phyloP scores from a whole-genome alignment of 2,329 filamentous ascomycete species.

The Ustulina deusta region DNA sequence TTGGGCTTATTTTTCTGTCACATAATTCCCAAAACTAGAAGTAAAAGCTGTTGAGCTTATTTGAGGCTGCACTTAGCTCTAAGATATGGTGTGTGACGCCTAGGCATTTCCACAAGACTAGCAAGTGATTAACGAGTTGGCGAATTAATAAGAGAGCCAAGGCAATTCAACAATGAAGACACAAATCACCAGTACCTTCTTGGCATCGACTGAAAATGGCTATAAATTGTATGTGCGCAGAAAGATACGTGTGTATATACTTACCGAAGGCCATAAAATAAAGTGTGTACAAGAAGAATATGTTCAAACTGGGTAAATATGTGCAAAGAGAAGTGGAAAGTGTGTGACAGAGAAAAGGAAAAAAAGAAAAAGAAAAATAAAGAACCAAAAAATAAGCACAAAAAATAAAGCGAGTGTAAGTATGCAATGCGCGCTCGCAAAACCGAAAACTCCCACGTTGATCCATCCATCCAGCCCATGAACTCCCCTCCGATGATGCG shows the following conservation, averaged over 20 bases:
- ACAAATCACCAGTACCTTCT: background rate
- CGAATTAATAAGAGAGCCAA: background rate
- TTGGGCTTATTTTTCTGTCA: background rate
- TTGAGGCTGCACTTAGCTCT: background rate
- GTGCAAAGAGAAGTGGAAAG: constrained; percentile 5
- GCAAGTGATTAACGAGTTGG: background rate
- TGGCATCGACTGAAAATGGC: background rate
- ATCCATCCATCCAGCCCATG: background rate
- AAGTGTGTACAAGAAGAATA: constrained; percentile 25
- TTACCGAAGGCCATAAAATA: constrained; percentile 14
- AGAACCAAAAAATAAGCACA: constrained; percentile 2
- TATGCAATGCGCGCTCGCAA: constrained; percentile 34
- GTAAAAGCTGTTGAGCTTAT: background rate
- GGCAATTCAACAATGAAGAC: background rate
- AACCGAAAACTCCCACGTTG: constrained; percentile 22
- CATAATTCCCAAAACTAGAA: background rate
- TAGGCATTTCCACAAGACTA: background rate
- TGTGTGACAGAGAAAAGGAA: background rate
- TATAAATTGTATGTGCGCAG: constrained; percentile 3
- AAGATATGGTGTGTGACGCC: background rate
- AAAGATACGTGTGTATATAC: constrained; percentile 15
- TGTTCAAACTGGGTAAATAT: constrained; percentile 15
- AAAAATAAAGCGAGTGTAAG: constrained; percentile 29
- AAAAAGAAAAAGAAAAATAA: background rate
- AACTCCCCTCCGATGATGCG: constrained; percentile 31